Conservation (phyloP, 805 yeast species). For the Metschnikowia matae region DNA sequence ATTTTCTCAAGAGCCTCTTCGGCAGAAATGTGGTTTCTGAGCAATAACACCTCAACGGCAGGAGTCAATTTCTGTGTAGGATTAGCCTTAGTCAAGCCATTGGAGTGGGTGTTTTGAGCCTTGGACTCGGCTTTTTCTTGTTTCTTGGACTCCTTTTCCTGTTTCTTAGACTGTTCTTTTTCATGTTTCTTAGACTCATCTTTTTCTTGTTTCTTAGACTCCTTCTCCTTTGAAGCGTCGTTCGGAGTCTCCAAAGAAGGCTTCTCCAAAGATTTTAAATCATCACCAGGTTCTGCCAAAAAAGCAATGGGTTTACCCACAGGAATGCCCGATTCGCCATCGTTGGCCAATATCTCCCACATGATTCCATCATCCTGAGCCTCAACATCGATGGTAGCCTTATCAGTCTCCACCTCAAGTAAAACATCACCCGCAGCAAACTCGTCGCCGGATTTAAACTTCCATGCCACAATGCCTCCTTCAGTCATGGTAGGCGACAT, state of each 20-base stretch:
- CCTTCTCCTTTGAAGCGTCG: constrained; percentile 15
- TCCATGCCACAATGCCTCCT: constrained; percentile 92
- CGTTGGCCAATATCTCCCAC: constrained; percentile 65
- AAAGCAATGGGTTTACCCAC: constrained; percentile 92
- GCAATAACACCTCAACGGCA: constrained; percentile 67
- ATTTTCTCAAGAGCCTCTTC: constrained; percentile 71
- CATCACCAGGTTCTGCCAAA: constrained; percentile 85
- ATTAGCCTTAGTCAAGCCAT: constrained; percentile 42
- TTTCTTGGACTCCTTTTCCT: constrained; percentile 8
- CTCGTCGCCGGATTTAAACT: constrained; percentile 62
- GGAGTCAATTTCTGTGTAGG: constrained; percentile 69
- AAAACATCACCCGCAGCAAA: constrained; percentile 81
- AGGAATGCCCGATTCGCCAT: constrained; percentile 75
- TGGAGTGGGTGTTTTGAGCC: neutral
- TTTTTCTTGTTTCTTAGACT: constrained; percentile 8
- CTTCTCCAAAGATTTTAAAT: constrained; percentile 55
- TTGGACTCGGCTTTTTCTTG: constrained; percentile 10
- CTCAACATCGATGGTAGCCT: constrained; percentile 79
- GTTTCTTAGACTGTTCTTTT: constrained; percentile 1
- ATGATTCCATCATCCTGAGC: constrained; percentile 89
- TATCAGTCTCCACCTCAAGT: constrained; percentile 81
- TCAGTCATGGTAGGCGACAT: constrained; percentile 98
- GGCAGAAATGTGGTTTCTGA: constrained; percentile 55
- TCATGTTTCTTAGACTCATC: constrained; percentile 10
- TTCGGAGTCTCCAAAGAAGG: constrained; percentile 22